Percentiles rank a stretch among this genome's conserved stretches.
Conservation (phyloP, 1,284 basidiomycete species). For the Fomitopsis betulina region DNA sequence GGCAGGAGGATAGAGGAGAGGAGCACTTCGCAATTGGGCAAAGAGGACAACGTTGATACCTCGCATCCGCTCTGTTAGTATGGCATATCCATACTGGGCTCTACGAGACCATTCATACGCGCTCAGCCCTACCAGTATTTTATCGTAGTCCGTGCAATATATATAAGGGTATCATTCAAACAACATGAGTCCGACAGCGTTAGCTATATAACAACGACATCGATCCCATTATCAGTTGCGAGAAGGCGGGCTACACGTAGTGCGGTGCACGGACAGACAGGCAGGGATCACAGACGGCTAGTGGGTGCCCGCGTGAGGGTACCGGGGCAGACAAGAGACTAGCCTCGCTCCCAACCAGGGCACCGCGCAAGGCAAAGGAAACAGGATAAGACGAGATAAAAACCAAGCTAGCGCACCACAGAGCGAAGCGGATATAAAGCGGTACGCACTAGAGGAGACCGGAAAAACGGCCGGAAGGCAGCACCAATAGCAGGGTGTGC, state of each 20-base stretch:
- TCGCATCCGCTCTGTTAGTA: too few relatives aligned
- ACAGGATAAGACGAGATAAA: not conserved
- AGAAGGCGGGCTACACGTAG: not conserved
- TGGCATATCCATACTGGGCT: not conserved
- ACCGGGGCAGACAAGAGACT: slow-evolving; percentile 1
- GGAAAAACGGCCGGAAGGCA: not conserved
- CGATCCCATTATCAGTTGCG: not conserved
- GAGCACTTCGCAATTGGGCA: too few relatives aligned
- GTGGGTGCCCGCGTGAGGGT: not conserved
- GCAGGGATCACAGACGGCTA: not conserved
- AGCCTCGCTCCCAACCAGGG: slow-evolving; percentile 2
- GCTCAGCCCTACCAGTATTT: not conserved
- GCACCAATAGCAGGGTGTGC: not conserved
- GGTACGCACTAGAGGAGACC: not conserved
- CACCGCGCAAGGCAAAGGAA: not conserved
- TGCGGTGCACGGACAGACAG: not conserved
- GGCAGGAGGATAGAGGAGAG: too few relatives aligned
- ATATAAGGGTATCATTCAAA: slow-evolving; percentile 1
- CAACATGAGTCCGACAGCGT: not conserved
- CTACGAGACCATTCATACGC: not conserved
- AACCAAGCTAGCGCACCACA: not conserved
- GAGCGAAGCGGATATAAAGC: not conserved
- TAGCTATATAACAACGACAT: not conserved
- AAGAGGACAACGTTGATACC: too few relatives aligned
- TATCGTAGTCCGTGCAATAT: too few relatives aligned